Conservation (phyloP, 2,329 filamentous ascomycete genomes). For the Trichocomaceae sp. region DNA sequence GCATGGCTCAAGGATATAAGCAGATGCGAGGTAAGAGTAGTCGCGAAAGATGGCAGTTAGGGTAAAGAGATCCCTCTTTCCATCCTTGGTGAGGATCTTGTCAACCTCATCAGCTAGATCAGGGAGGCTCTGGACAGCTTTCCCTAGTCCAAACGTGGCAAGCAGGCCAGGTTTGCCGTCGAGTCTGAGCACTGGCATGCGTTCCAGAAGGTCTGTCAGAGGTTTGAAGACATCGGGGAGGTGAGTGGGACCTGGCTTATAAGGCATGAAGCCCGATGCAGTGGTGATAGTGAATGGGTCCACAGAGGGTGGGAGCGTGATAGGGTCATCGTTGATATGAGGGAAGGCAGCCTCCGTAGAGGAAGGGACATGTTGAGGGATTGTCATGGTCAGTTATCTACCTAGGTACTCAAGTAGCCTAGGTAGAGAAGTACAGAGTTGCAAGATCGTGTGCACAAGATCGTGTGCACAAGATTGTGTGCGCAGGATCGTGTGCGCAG, state of each 20-base stretch:
- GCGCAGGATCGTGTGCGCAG: no score
- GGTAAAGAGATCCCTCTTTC: conserved; percentile 63
- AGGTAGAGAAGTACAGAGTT: no score
- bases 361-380: conserved; percentile 25
- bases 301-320: conserved; percentile 33
- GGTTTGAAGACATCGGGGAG: conserved; percentile 68
- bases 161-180: conserved; percentile 72
- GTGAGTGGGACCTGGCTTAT: conserved; percentile 33
- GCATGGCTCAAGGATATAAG: conserved; percentile 86
- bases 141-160: conserved; percentile 65
- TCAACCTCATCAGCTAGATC: conserved; percentile 70
- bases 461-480: no score
- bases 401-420: background rate
- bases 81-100: conserved; percentile 47
- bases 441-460: no score
- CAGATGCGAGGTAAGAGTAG: conserved; percentile 84
- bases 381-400: conserved; percentile 25
- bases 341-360: conserved; percentile 38
- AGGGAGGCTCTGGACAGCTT: conserved; percentile 68
- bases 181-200: conserved; percentile 71
- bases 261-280: conserved; percentile 41
- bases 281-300: conserved; percentile 46
- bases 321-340: conserved; percentile 39
- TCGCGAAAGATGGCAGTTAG: conserved; percentile 86
- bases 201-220: conserved; percentile 64